A percentile compares a stretch with the other conserved stretches of the same genome.
phyloP scores from a whole-genome alignment of 306 rosid species.

The Argentina anserina region DNA sequence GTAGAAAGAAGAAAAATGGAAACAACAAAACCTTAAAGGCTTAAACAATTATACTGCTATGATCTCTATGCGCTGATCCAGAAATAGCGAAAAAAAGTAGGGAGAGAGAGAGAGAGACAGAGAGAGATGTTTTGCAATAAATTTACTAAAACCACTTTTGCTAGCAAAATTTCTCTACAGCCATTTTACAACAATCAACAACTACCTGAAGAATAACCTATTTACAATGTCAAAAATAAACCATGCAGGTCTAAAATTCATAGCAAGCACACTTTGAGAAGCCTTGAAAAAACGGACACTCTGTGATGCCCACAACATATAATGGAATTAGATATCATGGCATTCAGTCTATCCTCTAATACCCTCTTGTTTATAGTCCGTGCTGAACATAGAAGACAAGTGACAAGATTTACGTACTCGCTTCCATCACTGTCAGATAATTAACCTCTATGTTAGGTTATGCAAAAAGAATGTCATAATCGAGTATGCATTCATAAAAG shows the following conservation, averaged over 20 bases:
- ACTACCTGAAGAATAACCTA: no score
- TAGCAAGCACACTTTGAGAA: constrained; percentile 29
- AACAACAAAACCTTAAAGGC: no score
- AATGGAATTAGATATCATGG: constrained; percentile 22
- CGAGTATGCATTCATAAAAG: constrained; percentile 40
- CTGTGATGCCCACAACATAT: constrained; percentile 25
- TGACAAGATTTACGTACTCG: constrained; percentile 3
- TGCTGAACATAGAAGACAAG: constrained; percentile 5
- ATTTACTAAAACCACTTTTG: no score
- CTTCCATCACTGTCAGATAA: constrained; percentile 15
- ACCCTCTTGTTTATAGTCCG: neutral
- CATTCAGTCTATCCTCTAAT: constrained; percentile 8
- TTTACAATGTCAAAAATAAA: constrained; percentile 24
- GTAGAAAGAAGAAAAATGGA: no score
- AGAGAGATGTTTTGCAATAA: no score
- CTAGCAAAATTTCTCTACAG: constrained; percentile 39
- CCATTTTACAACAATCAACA: constrained; percentile 52
- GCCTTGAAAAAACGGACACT: constrained; percentile 70
- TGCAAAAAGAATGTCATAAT: constrained; percentile 25
- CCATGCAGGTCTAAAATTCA: neutral
- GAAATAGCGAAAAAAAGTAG: no score
- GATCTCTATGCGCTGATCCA: no score
- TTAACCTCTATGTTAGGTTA: constrained; percentile 40
- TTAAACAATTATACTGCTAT: no score
- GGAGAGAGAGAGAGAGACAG: no score